Evolutionary conservation across 331 rosid species (phyloP).

Genomic region (Malus hybrid): DNA sequence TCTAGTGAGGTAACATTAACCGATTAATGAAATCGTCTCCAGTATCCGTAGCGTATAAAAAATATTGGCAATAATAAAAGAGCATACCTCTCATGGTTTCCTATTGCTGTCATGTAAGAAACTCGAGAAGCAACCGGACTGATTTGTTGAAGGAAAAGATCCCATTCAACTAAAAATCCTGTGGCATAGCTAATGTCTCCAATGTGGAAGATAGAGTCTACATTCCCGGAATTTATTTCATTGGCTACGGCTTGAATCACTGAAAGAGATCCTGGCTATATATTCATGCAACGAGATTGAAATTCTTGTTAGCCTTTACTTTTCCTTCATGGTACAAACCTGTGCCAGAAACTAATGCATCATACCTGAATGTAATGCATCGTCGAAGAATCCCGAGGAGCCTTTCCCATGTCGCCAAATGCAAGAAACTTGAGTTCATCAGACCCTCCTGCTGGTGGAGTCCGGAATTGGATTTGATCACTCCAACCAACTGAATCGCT

Average conservation of each 20-base stretch:
- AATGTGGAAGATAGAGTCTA: slow-evolving; percentile 67
- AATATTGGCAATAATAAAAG: background rate
- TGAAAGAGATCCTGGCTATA: slow-evolving; percentile 62
- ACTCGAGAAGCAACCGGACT: slow-evolving; percentile 49
- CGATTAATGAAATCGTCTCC: too few relatives aligned
- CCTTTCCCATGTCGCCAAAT: slow-evolving; percentile 88
- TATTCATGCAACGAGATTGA: background rate
- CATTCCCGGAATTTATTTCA: slow-evolving; percentile 35
- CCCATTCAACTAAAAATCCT: slow-evolving; percentile 91
- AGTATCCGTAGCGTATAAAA: too few relatives aligned
- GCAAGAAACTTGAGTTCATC: slow-evolving; percentile 56
- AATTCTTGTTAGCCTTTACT: background rate
- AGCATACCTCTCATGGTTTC: slow-evolving; percentile 84
- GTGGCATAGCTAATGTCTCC: slow-evolving; percentile 95
- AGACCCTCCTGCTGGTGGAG: slow-evolving; percentile 75
- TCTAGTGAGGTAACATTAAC: background rate
- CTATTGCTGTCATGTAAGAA: slow-evolving; percentile 90
- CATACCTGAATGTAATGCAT: slow-evolving; percentile 88
- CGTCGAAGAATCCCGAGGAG: slow-evolving; percentile 63
- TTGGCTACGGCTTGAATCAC: slow-evolving; percentile 44
- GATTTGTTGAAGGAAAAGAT: slow-evolving; percentile 59
- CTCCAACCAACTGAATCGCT: slow-evolving; percentile 75
- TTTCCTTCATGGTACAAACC: background rate
- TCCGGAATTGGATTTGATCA: slow-evolving; percentile 36
- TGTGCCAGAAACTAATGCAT: background rate